phyloP scores from a whole-genome alignment of 139 green algal genomes.

The Coelastrella sp. region DNA sequence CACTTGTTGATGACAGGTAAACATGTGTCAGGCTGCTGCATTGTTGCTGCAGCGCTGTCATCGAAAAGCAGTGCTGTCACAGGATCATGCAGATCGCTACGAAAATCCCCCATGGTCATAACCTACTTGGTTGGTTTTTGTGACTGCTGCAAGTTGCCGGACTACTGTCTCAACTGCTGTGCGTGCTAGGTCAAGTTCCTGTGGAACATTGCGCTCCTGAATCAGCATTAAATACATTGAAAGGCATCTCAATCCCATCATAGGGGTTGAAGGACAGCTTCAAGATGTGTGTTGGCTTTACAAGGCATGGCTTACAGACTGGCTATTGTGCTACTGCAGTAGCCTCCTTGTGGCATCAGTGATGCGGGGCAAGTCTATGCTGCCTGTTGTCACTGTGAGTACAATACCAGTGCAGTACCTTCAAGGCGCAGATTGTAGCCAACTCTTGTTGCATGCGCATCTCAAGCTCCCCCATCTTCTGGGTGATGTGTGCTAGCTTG shows the following conservation, averaged over 20 bases:
- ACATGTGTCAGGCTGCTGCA: background rate
- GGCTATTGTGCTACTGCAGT: background rate
- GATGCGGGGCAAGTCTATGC: too few relatives aligned
- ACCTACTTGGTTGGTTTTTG: constrained; percentile 27
- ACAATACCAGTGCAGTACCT: background rate
- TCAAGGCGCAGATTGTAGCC: background rate
- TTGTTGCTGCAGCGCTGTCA: too few relatives aligned
- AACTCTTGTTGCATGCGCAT: background rate
- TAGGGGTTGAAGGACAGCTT: background rate
- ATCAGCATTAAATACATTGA: background rate
- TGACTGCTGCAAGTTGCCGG: constrained; percentile 35
- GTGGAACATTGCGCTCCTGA: constrained; percentile 32
- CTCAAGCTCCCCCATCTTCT: constrained; percentile 32
- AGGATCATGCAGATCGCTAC: too few relatives aligned
- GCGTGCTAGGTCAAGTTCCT: constrained; percentile 33
- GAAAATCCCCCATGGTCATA: too few relatives aligned
- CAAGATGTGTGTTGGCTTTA: background rate
- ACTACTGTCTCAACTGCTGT: constrained; percentile 41
- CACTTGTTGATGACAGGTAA: too few relatives aligned
- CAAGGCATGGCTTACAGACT: background rate
- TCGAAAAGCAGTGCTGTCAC: too few relatives aligned
- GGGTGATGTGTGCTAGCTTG: background rate
- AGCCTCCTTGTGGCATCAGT: background rate
- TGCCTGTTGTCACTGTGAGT: background rate
- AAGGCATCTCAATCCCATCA: background rate